phyloP scores from a whole-genome alignment of 192 early-diverging fungal species.

The Gamsiella multidivaricata region DNA sequence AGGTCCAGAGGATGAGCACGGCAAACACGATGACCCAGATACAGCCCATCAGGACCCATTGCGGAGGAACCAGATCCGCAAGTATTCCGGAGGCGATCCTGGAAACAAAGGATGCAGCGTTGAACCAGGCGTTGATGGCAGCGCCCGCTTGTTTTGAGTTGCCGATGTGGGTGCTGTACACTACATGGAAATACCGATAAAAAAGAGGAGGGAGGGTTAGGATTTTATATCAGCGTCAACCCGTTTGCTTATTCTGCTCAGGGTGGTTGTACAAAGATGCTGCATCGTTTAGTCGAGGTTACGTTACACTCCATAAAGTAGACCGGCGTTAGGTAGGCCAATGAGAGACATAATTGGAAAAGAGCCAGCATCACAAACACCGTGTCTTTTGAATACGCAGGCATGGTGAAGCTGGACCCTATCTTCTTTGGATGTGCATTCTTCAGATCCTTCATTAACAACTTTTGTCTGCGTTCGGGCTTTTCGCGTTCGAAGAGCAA shows the following conservation, averaged over 20 bases:
- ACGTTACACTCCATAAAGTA: constrained; percentile 36
- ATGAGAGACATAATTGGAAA: constrained; percentile 21
- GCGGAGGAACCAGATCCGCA: constrained; percentile 53
- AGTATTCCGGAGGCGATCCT: constrained; percentile 24
- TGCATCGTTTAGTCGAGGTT: neutral
- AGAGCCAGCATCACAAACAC: constrained; percentile 11
- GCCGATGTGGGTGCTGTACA: constrained; percentile 33
- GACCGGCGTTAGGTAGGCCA: constrained; percentile 32
- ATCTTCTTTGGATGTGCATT: no score
- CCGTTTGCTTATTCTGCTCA: neutral
- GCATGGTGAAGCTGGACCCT: neutral
- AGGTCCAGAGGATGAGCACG: constrained; percentile 59
- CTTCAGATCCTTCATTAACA: no score
- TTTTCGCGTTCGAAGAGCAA: constrained; percentile 6
- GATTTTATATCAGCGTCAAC: neutral
- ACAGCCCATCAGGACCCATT: constrained; percentile 39
- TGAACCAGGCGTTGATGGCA: constrained; percentile 37
- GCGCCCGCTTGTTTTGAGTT: constrained; percentile 27
- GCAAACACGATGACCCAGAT: constrained; percentile 20
- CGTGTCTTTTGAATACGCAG: constrained; percentile 4
- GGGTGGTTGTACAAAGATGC: neutral
- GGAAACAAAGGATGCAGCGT: constrained; percentile 31
- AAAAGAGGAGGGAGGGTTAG: neutral
- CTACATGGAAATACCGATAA: neutral
- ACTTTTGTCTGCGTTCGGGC: no score